Conservation (phyloP, 2,329 filamentous ascomycete genomes). For the Geosmithia flava region DNA sequence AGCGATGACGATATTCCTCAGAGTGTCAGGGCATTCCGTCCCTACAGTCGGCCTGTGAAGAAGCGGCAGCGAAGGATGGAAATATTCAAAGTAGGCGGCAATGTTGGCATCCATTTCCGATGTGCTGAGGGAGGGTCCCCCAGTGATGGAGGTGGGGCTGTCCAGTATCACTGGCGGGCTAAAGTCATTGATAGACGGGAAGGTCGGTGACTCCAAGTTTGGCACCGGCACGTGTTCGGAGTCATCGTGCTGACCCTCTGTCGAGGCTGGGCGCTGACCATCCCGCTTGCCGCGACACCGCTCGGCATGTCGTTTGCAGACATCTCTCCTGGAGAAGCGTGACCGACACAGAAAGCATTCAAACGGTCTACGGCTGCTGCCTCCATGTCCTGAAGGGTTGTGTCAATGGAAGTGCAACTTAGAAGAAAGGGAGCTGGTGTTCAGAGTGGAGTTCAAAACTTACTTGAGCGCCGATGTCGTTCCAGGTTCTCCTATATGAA, state of each 20-base stretch:
- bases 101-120: conserved; percentile 2
- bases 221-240: background rate
- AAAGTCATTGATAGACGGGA: background rate
- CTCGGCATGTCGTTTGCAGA: conserved; percentile 8
- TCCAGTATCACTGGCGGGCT: background rate
- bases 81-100: conserved; percentile 9
- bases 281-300: conserved; percentile 5
- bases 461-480: conserved; percentile 10
- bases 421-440: too few relatives aligned
- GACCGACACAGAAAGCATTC: conserved; percentile 8
- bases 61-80: conserved; percentile 10
- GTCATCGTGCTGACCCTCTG: background rate
- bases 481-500: conserved; percentile 8
- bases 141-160: background rate
- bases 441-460: too few relatives aligned
- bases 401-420: background rate
- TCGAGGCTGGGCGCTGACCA: background rate
- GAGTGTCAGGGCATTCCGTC: conserved; percentile 1
- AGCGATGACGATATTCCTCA: conserved; percentile 6
- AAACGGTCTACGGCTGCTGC: conserved; percentile 7
- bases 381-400: conserved; percentile 8
- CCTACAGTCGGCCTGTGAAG: conserved; percentile 8
- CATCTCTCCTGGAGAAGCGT: conserved; percentile 7
- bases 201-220: background rate
- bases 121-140: background rate